phyloP scores from a whole-genome alignment of 1,284 basidiomycete species.

The Athelia sp. region DNA sequence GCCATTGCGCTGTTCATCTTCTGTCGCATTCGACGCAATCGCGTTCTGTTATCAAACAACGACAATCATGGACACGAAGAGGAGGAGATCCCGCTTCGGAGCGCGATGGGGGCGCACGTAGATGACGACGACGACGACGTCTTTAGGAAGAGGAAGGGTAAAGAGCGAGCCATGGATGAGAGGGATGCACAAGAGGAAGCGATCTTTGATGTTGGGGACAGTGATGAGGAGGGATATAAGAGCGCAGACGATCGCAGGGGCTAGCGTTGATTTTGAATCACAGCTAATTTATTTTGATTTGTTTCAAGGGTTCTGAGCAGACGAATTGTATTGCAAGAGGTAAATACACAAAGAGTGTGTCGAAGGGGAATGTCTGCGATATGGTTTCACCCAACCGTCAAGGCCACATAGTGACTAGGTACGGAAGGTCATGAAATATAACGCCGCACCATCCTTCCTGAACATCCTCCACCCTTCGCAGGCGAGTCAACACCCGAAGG shows the following conservation, averaged over 20 bases:
- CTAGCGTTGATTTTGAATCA: too few species aligned
- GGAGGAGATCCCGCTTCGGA: slow-evolving; percentile 50
- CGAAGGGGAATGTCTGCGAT: neutral
- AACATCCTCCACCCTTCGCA: neutral
- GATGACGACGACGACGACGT: slow-evolving; percentile 27
- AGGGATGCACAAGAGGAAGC: slow-evolving; percentile 18
- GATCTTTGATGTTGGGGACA: slow-evolving; percentile 46
- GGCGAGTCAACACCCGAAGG: slow-evolving; percentile 2
- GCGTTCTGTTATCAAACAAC: slow-evolving; percentile 35
- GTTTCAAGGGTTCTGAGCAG: too few species aligned
- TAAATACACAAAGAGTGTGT: neutral
- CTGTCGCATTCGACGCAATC: slow-evolving; percentile 57
- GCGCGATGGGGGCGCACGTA: slow-evolving; percentile 17
- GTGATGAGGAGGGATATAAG: slow-evolving; percentile 29
- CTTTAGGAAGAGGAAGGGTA: slow-evolving; percentile 32
- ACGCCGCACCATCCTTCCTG: neutral
- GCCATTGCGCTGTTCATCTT: slow-evolving; percentile 73
- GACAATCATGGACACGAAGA: slow-evolving; percentile 23
- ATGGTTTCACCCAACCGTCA: slow-evolving; percentile 6
- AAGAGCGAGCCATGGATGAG: slow-evolving; percentile 29
- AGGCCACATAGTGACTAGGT: slow-evolving; percentile 5
- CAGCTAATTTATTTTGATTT: too few species aligned
- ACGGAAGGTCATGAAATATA: slow-evolving; percentile 3
- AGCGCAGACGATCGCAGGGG: neutral
- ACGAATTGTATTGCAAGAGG: too few species aligned